These are phyloP conservation scores for Camelina hispida DNA, from an alignment of 345 rosid species.

Conservation along the genomic window DNA sequence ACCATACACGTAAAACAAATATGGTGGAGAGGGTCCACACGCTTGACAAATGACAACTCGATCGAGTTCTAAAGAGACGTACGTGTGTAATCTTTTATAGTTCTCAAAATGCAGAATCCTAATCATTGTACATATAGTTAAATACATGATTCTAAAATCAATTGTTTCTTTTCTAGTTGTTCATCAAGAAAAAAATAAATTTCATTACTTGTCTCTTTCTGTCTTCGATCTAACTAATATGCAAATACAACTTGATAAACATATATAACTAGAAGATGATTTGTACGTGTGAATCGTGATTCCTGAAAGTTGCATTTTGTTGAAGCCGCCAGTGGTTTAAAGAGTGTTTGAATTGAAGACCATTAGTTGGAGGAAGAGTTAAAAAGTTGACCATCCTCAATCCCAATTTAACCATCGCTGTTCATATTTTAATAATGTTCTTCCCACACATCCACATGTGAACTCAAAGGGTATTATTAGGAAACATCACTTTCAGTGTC, in stretches of 20 bases:
- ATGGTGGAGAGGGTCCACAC: slow-evolving; percentile 37
- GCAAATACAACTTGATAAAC: slow-evolving; percentile 6
- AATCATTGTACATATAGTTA: neutral
- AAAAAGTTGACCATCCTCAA: slow-evolving; percentile 14
- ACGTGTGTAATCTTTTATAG: slow-evolving; percentile 18
- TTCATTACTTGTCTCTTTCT: neutral
- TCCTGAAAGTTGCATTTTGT: slow-evolving; percentile 20
- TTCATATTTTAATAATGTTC: slow-evolving; percentile 10
- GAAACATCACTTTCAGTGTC: slow-evolving; percentile 12
- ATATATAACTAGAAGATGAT: slow-evolving; percentile 11
- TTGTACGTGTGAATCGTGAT: slow-evolving; percentile 16
- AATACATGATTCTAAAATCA: neutral
- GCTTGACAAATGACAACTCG: slow-evolving; percentile 20
- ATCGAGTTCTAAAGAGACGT: slow-evolving; percentile 17
- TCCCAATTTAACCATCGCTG: neutral
- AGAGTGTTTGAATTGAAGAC: slow-evolving; percentile 27
- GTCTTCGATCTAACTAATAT: neutral
- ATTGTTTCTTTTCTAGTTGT: slow-evolving; percentile 11
- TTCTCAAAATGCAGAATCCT: neutral
- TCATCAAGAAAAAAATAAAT: neutral
- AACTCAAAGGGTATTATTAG: neutral
- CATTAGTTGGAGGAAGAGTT: neutral
- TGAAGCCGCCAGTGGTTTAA: slow-evolving; percentile 33
- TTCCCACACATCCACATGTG: slow-evolving; percentile 8
- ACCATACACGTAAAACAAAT: neutral